Evolutionary conservation across 192 early-diverging fungal genomes (phyloP).

Genomic region (Linnemannia schmuckeri): DNA sequence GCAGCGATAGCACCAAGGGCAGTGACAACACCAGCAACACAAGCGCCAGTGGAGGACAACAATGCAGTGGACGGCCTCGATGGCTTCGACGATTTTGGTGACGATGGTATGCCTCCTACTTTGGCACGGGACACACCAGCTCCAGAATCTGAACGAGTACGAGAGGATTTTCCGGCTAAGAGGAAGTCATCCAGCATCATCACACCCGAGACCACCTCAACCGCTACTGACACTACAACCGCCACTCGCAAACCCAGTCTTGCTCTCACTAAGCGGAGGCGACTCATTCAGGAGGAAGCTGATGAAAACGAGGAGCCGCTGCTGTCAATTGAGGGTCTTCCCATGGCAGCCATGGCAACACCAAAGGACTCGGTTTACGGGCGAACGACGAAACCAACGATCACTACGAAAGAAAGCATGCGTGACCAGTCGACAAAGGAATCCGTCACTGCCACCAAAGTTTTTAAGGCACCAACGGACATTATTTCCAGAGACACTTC

Average conservation of each 20-base stretch:
- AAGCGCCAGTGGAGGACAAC: not conserved
- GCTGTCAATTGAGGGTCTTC: not conserved
- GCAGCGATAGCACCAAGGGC: not conserved
- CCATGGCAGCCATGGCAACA: not conserved
- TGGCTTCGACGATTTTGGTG: not conserved
- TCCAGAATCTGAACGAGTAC: not conserved
- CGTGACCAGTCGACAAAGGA: not conserved
- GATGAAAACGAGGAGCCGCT: constrained; percentile 49
- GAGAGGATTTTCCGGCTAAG: not conserved
- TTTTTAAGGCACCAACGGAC: not conserved
- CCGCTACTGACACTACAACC: not conserved
- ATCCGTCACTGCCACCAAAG: not conserved
- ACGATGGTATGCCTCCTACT: not conserved
- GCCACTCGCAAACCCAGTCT: not conserved
- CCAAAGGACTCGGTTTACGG: not conserved
- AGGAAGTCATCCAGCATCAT: not conserved
- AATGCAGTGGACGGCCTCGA: not conserved
- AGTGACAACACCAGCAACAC: not conserved
- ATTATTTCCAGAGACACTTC: not conserved
- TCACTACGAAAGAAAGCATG: not conserved
- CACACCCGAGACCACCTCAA: not conserved
- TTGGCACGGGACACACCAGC: not conserved
- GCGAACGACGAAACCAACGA: not conserved
- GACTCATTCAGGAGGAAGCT: constrained; percentile 44
- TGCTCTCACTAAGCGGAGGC: constrained; percentile 10